A percentile compares a stretch with the other conserved stretches of the same genome.
phyloP scores from a whole-genome alignment of 169 alveolate genomes.

The Condylostoma magnum region DNA sequence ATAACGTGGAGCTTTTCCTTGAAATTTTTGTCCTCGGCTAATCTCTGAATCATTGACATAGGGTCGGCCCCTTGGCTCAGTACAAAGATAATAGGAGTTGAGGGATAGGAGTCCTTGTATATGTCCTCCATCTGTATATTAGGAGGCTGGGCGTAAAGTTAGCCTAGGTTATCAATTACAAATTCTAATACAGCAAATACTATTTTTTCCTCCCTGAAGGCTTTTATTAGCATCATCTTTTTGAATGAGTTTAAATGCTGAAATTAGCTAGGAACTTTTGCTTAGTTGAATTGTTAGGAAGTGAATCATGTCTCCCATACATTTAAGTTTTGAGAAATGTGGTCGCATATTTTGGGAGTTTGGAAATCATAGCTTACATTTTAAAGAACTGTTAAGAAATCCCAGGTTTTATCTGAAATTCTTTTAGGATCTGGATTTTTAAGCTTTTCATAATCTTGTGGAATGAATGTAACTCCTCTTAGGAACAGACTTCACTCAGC shows the following conservation, averaged over 20 bases:
- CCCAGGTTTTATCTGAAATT: slow-evolving; percentile 60
- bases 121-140: slow-evolving; percentile 83
- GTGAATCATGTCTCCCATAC: slow-evolving; percentile 76
- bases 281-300: slow-evolving; percentile 69
- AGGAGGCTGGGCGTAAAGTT: slow-evolving; percentile 69
- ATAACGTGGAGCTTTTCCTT: slow-evolving; percentile 60
- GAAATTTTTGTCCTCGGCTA: slow-evolving; percentile 67
- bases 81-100: slow-evolving; percentile 88
- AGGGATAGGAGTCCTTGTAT: slow-evolving; percentile 76
- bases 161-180: slow-evolving; percentile 77
- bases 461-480: slow-evolving; percentile 65
- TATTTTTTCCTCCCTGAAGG: slow-evolving; percentile 88
- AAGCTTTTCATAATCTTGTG: background rate
- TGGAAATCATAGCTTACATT: slow-evolving; percentile 18
- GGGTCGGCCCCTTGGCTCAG: slow-evolving; percentile 93
- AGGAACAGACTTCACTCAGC: slow-evolving; percentile 77
- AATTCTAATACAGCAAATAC: slow-evolving; percentile 75
- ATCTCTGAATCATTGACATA: slow-evolving; percentile 72
- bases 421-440: slow-evolving; percentile 39
- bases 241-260: slow-evolving; percentile 70
- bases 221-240: slow-evolving; percentile 82
- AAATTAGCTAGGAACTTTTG: slow-evolving; percentile 76
- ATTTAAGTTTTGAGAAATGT: slow-evolving; percentile 50
- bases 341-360: slow-evolving; percentile 38
- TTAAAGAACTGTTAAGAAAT: slow-evolving; percentile 19